A percentile compares a stretch with the other conserved stretches of the same genome.
phyloP scores from a whole-genome alignment of 1,284 basidiomycete species.

The Ceraceosorus bombacis region DNA sequence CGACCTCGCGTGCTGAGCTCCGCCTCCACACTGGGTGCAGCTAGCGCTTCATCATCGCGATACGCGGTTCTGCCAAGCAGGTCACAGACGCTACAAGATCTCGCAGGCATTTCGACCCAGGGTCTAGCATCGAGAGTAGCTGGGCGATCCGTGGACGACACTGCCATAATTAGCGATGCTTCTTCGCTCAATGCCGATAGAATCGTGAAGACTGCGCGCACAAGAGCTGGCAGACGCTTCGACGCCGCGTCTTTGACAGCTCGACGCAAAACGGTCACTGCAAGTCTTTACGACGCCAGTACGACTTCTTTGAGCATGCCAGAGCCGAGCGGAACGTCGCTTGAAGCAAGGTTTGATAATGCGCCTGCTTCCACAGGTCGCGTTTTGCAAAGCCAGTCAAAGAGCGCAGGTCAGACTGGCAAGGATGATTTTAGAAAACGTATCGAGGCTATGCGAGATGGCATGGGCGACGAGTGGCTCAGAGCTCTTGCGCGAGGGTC shows the following conservation, averaged over 20 bases:
- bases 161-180: background rate
- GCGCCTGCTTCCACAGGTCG: background rate
- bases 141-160: background rate
- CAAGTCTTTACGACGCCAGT: background rate
- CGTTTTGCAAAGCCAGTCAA: background rate
- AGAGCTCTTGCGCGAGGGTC: conserved; percentile 16
- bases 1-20: no score
- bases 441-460: conserved; percentile 40
- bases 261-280: background rate
- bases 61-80: no score
- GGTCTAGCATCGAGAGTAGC: background rate
- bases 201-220: background rate
- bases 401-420: background rate
- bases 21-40: no score
- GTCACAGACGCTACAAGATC: no score
- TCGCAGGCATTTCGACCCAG: no score
- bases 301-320: background rate
- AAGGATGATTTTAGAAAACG: conserved; percentile 16
- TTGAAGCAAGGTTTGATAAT: background rate
- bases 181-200: background rate
- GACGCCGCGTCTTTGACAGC: background rate
- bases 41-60: no score
- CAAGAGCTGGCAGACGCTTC: no score
- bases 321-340: background rate
- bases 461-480: conserved; percentile 46